These are phyloP conservation scores for Sarcomyxa edulis DNA, from an alignment of 768 basidiomycete genomes.

Conservation along the genomic window DNA sequence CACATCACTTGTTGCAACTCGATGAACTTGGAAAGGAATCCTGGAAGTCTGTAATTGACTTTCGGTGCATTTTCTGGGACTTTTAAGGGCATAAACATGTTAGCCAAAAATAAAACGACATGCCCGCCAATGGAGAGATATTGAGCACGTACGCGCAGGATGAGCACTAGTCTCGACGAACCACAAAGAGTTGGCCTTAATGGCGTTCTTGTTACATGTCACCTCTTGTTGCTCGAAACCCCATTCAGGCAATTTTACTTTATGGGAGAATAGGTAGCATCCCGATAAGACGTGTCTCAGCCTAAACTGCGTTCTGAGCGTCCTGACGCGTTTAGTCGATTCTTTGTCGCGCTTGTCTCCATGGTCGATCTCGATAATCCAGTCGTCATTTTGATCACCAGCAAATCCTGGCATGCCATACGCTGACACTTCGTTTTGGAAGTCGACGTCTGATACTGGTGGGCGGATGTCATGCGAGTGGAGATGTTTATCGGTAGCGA, in stretches of 20 bases:
- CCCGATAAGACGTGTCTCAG: slow-evolving; percentile 82
- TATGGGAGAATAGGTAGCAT: slow-evolving; percentile 97
- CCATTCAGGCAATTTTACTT: slow-evolving; percentile 97
- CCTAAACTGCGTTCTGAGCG: slow-evolving; percentile 78
- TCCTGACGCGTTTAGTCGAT: slow-evolving; percentile 66
- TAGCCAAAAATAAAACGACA: background rate
- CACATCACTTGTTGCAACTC: slow-evolving; percentile 96
- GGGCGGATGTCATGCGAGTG: slow-evolving; percentile 96
- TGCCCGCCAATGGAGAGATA: background rate
- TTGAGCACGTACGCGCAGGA: slow-evolving; percentile 50
- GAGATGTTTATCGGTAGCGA: slow-evolving; percentile 75
- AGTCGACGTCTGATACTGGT: slow-evolving; percentile 95
- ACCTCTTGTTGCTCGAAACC: slow-evolving; percentile 98
- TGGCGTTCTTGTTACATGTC: slow-evolving; percentile 98
- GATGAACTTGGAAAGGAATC: slow-evolving; percentile 86
- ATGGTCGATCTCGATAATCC: slow-evolving; percentile 80
- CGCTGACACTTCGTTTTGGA: slow-evolving; percentile 96
- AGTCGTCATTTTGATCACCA: slow-evolving; percentile 93
- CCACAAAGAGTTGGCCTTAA: slow-evolving; percentile 87
- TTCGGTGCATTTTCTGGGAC: slow-evolving; percentile 68
- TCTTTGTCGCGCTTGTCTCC: slow-evolving; percentile 60
- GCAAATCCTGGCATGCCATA: slow-evolving; percentile 85
- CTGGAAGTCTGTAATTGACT: slow-evolving; percentile 88
- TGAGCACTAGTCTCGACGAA: slow-evolving; percentile 86
- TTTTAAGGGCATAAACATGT: slow-evolving; percentile 23